Conservation (phyloP, 805 yeast genomes). For the Ogataea methylovora region DNA sequence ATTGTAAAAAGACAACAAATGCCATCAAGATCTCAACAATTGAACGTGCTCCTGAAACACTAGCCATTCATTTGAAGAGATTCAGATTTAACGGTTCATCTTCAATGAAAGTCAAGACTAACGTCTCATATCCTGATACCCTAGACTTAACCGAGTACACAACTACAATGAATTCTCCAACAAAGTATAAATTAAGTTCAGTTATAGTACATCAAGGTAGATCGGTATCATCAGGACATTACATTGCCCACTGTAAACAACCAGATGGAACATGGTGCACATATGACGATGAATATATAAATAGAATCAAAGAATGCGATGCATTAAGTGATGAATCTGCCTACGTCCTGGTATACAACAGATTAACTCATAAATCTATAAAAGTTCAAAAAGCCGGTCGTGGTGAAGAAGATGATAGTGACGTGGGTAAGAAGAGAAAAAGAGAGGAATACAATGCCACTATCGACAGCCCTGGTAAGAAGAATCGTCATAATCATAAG, state of each 20-base stretch:
- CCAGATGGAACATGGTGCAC: conserved; percentile 91
- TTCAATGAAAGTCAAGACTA: conserved; percentile 81
- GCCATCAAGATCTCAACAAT: conserved; percentile 75
- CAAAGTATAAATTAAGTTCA: conserved; percentile 63
- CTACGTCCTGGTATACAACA: conserved; percentile 79
- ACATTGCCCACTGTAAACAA: conserved; percentile 83
- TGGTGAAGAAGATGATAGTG: too few species aligned
- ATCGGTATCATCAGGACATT: conserved; percentile 88
- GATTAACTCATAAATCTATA: conserved; percentile 51
- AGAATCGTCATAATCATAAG: background rate
- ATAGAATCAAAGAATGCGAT: conserved; percentile 59
- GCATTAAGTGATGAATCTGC: conserved; percentile 85
- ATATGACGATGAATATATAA: conserved; percentile 88
- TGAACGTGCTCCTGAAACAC: conserved; percentile 79
- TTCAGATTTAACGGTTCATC: conserved; percentile 77
- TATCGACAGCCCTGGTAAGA: background rate
- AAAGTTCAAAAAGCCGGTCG: background rate
- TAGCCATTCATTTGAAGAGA: conserved; percentile 81
- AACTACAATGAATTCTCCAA: conserved; percentile 36
- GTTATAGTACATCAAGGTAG: conserved; percentile 95
- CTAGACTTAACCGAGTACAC: conserved; percentile 66
- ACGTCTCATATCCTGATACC: conserved; percentile 71
- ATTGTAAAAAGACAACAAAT: conserved; percentile 67
- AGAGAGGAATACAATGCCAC: background rate
- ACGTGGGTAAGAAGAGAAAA: background rate